Evolutionary conservation across 1,139 yeast species (phyloP), one percentile per base, ranked within the genome.

Genomic region (Torulaspora globosa): DNA sequence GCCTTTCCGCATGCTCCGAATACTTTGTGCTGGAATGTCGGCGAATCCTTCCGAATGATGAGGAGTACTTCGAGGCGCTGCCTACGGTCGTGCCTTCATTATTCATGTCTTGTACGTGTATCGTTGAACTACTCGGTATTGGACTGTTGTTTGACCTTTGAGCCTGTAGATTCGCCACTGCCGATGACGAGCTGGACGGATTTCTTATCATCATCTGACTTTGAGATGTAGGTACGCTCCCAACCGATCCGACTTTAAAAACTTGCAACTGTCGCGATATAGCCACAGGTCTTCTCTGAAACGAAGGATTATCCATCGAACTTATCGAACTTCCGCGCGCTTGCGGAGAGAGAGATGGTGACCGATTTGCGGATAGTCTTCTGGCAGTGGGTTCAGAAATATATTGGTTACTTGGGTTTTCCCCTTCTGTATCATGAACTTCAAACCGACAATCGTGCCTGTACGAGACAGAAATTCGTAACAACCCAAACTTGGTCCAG

Each of bases 391-490:
- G 26, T 23, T 45, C 41, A 26, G 40, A 44, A 21, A 43, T 32
- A 14, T 45, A 36, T 7, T 43, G 49, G 16, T 47, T 48, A 14
- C 27, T 39, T 7, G 39, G 27, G 16, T 31, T 36, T 28, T 50
- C 50, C 10, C 48, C 54, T 5, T 53, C 52, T 5, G 47, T 77
- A 55, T 84, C 90, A 52, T 74, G 78, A 15, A 87, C 70, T 34
- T 75, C 70, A 65, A 90, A 92, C 44, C 79, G 76, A 50, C 80
- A 74, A 59, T 87, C 85, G 33, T 72, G 74, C 49, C 98, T 75
- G 60, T 84, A 90, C 5, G 94, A 84, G 1, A 87, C 90, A 0
- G 94, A 79, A 8, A 87, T 75, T 51, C 80, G 74, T 41, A 92
- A 66, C 1, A 82, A 70, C 0, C 98, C 98, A 38, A 79, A 70